These are phyloP conservation scores for Paramecium biaurelia DNA, from an alignment of 73 alveolate species.

Conservation along the genomic window DNA sequence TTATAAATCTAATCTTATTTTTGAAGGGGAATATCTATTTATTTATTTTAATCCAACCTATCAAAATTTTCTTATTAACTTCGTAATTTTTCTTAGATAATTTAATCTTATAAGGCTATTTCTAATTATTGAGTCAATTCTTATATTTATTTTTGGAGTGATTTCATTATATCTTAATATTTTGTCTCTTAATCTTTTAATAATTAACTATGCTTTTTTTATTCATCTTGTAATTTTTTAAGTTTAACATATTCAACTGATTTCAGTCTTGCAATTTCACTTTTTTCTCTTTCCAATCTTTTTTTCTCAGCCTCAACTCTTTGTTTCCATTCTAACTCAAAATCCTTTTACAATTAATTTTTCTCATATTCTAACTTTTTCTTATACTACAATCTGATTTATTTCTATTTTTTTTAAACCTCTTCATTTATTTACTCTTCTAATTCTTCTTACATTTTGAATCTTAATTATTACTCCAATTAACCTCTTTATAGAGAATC, in stretches of 20 bases:
- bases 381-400: neutral
- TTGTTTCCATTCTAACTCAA: conserved; percentile 44
- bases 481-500: neutral
- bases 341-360: neutral
- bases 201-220: neutral
- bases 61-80: neutral
- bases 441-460: neutral
- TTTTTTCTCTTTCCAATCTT: conserved; percentile 13
- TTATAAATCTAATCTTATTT: neutral
- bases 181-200: neutral
- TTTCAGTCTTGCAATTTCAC: conserved; percentile 34
- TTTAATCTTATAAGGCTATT: neutral
- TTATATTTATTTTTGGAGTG: conserved; percentile 14
- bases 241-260: conserved; percentile 33
- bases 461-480: conserved; percentile 9
- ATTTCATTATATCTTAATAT: neutral
- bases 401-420: neutral
- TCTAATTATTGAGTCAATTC: conserved; percentile 1
- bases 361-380: neutral
- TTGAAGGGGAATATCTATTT: neutral
- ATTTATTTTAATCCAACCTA: neutral
- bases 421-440: neutral
- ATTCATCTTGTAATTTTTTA: conserved; percentile 12
- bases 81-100: neutral
- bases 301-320: conserved; percentile 17